Percentiles rank a stretch among this genome's conserved stretches.
Conservation (phyloP, 2,329 filamentous ascomycete genomes). For the Ophiosphaerella narmari region DNA sequence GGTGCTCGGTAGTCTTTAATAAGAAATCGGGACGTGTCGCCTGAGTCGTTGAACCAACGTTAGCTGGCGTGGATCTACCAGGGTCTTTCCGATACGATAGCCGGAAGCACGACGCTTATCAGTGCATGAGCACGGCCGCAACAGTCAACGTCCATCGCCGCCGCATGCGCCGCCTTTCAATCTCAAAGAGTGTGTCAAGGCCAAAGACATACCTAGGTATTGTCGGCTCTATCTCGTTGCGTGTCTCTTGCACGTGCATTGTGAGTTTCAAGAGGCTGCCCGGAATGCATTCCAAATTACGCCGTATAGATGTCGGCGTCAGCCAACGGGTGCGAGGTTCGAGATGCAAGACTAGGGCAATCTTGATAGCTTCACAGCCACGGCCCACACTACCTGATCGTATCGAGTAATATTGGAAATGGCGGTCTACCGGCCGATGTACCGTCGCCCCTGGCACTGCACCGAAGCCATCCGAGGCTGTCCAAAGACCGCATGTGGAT, state of each 20-base stretch:
- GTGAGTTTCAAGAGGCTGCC: background rate
- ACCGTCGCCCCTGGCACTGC: conserved; percentile 25
- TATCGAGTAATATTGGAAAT: conserved; percentile 40
- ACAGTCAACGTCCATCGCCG: background rate
- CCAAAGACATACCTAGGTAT: no score
- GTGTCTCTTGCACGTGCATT: background rate
- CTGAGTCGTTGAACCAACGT: conserved; percentile 31
- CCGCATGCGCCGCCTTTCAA: background rate
- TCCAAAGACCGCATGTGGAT: conserved; percentile 20
- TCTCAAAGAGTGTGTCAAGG: no score
- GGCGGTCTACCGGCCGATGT: conserved; percentile 14
- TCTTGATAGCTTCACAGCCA: conserved; percentile 36
- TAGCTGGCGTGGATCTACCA: conserved; percentile 31
- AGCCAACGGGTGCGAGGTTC: conserved; percentile 18
- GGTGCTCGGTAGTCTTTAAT: conserved; percentile 9
- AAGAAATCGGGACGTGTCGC: conserved; percentile 20
- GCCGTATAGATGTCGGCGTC: conserved; percentile 12
- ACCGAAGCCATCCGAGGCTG: conserved; percentile 17
- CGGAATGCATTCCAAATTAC: background rate
- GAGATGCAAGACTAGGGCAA: conserved; percentile 22
- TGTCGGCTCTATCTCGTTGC: background rate
- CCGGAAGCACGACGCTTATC: conserved; percentile 22
- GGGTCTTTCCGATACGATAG: conserved; percentile 24
- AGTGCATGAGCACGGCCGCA: conserved; percentile 13
- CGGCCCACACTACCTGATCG: conserved; percentile 25